Conservation (phyloP, 129 eudicot genomes). For the Oenanthe sinensis region DNA sequence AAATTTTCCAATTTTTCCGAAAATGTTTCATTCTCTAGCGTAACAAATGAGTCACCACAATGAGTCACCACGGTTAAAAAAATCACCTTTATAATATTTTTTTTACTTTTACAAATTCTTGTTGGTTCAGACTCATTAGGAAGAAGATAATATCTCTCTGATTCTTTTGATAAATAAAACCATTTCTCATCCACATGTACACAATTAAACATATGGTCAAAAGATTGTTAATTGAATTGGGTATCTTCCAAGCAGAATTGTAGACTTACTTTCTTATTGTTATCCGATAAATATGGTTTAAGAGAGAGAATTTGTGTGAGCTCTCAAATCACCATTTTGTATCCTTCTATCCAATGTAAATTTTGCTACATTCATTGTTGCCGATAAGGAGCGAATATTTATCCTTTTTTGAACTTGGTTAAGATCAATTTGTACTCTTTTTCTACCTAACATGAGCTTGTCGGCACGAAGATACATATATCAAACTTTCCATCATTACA, state of each 20-base stretch:
- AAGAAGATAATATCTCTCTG: too few relatives aligned
- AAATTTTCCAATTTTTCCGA: too few relatives aligned
- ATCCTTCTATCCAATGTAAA: neutral
- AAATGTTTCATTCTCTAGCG: too few relatives aligned
- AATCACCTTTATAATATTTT: too few relatives aligned
- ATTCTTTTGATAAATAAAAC: neutral
- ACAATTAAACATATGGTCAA: neutral
- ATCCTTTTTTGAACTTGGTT: neutral
- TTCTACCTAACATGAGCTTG: neutral
- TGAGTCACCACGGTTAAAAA: too few relatives aligned
- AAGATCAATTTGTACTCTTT: neutral
- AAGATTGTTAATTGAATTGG: neutral
- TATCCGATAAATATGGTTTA: neutral
- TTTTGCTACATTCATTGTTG: neutral
- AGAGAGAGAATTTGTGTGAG: neutral
- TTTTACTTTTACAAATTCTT: too few relatives aligned
- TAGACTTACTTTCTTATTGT: neutral
- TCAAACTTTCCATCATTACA: neutral
- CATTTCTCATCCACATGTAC: neutral
- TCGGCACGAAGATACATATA: neutral
- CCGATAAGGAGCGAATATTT: neutral
- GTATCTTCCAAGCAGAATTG: neutral
- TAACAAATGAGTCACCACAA: too few relatives aligned
- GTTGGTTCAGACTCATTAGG: too few relatives aligned
- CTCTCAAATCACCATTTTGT: neutral